These are phyloP conservation scores for Arabidopsis arenosa DNA, from an alignment of 345 rosid species.

Conservation along the genomic window DNA sequence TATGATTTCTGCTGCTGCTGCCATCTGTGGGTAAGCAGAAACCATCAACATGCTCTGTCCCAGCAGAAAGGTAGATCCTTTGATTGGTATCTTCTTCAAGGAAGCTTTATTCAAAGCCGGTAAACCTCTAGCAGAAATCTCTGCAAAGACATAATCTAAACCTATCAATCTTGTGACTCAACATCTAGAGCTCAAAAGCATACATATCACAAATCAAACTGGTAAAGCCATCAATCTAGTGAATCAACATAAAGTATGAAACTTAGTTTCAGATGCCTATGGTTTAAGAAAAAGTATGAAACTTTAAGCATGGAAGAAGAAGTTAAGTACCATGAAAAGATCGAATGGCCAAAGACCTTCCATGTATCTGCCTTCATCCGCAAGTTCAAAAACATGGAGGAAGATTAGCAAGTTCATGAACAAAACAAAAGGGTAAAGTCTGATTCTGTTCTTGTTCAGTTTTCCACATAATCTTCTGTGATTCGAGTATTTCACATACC, in stretches of 20 bases:
- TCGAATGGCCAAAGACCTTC: conserved; percentile 49
- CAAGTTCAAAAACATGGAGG: conserved; percentile 47
- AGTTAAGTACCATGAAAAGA: conserved; percentile 54
- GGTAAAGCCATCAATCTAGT: not conserved
- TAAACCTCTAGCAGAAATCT: conserved; percentile 43
- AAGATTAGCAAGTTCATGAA: conserved; percentile 35
- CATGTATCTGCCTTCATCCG: conserved; percentile 86
- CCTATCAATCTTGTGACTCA: conserved; percentile 1
- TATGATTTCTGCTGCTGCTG: conserved; percentile 60
- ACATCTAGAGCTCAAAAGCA: not conserved
- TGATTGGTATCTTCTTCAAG: conserved; percentile 51
- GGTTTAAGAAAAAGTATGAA: not conserved
- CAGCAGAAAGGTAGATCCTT: conserved; percentile 50
- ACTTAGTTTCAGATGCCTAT: not conserved
- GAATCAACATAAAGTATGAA: not conserved
- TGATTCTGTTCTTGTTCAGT: not conserved
- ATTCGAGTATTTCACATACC: not conserved
- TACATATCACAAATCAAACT: not conserved
- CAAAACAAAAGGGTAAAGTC: not conserved
- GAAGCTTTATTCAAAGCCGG: conserved; percentile 42
- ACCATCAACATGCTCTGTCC: conserved; percentile 60
- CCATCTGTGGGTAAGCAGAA: conserved; percentile 55
- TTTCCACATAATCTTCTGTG: not conserved
- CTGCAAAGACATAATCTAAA: conserved; percentile 45
- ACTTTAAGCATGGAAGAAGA: conserved; percentile 25